Conservation (phyloP, 2,329 filamentous ascomycete species). For the Colletotrichum sublineola region DNA sequence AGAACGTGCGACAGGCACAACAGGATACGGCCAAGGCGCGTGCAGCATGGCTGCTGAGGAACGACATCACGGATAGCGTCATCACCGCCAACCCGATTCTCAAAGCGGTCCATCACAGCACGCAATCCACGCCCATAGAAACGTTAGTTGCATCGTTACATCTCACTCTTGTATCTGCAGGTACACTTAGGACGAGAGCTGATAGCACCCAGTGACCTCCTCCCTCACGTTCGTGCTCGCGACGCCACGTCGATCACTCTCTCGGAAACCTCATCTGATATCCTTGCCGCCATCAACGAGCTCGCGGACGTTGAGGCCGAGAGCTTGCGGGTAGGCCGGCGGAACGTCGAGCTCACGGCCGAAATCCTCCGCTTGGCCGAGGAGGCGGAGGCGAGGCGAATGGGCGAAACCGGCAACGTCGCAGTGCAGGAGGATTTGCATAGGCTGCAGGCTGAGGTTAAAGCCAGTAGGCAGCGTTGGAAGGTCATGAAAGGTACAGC, state of each 20-base stretch:
- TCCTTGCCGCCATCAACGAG: constrained; percentile 64
- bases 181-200: not conserved
- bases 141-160: constrained; percentile 61
- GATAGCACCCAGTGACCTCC: constrained; percentile 68
- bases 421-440: constrained; percentile 68
- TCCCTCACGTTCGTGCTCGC: constrained; percentile 75
- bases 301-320: constrained; percentile 71
- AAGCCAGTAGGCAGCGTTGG: constrained; percentile 75
- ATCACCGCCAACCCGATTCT: constrained; percentile 81
- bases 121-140: constrained; percentile 74
- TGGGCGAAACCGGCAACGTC: constrained; percentile 66
- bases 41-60: constrained; percentile 77
- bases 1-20: constrained; percentile 67
- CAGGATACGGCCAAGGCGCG: constrained; percentile 77
- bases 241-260: constrained; percentile 76
- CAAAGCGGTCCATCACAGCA: constrained; percentile 80
- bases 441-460: constrained; percentile 70
- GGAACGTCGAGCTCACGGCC: constrained; percentile 74
- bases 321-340: constrained; percentile 66
- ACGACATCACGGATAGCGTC: constrained; percentile 76
- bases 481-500: constrained; percentile 82
- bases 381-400: constrained; percentile 65
- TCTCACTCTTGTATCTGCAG: not conserved
- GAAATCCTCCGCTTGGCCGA: constrained; percentile 74
- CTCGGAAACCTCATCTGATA: constrained; percentile 68